Percentiles rank a stretch among this genome's conserved stretches.
These are phyloP conservation scores for Sideroxylon spinosum DNA, from an alignment of 179 eudicot genomes.

Conservation along the genomic window DNA sequence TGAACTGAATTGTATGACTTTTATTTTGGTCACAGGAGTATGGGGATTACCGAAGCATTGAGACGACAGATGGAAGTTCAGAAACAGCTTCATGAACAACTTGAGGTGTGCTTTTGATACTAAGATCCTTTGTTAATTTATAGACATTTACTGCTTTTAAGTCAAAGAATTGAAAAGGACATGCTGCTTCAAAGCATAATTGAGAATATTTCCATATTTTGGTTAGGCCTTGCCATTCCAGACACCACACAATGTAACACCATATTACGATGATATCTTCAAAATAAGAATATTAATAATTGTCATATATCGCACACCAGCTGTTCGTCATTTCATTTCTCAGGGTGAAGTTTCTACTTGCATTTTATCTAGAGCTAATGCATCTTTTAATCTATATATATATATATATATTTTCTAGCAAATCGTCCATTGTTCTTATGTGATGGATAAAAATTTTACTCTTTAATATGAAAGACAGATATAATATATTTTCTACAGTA, in stretches of 20 bases:
- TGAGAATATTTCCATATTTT: not conserved
- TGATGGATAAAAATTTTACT: not conserved
- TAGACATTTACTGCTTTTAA: not conserved
- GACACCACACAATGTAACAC: not conserved
- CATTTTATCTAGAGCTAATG: not conserved
- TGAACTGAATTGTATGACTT: not conserved
- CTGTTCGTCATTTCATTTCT: no score
- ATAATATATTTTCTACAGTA: not conserved
- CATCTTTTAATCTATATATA: not conserved
- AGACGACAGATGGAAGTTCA: conserved; percentile 93
- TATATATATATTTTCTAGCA: not conserved
- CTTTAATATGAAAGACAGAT: not conserved
- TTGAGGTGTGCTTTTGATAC: conserved; percentile 50
- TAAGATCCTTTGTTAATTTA: not conserved
- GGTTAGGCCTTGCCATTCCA: not conserved
- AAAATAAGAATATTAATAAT: not conserved
- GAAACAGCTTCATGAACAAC: conserved; percentile 90
- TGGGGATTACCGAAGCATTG: conserved; percentile 84
- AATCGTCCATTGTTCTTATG: not conserved
- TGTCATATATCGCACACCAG: not conserved
- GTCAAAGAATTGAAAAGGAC: not conserved
- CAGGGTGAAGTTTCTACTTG: not conserved
- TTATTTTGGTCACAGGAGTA: conserved; percentile 41
- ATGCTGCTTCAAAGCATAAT: not conserved
- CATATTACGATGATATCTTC: not conserved